Evolutionary conservation across 345 rosid genomes (phyloP), one percentile per base, ranked within the genome.

Genomic region (Eucalyptus erythrocorys): DNA sequence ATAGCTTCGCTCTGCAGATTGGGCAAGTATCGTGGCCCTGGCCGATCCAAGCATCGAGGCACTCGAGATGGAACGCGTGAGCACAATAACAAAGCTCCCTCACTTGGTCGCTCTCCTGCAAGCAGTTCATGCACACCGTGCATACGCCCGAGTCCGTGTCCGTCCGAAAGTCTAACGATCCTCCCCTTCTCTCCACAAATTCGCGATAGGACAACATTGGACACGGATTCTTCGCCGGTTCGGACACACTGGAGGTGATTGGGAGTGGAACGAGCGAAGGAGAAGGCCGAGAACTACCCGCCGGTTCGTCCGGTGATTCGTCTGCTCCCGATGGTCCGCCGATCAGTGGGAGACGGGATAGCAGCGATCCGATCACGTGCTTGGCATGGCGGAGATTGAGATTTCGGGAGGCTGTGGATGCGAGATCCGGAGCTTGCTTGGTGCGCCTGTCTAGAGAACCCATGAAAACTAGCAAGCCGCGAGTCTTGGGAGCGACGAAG

Each of bases 21-120:
- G 90, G 90, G 22, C 86, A 89, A 10, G 87, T 79, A 24, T 7
- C 85, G 43, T 86, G 88, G 24, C 71, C 90, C 48, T 51, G 84
- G 42, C 86, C 90, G 32, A 89, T 89, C 88, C 90, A 89, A 50
- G 61, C 87, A 27, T 86, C 88, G 47, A 89, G 85, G 88, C 90
- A 89, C 45, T 51, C 90, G 14, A 30, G 66, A 17, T 89, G 90
- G 34, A 71, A 89, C 71, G 55, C 71, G 48, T 89, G 90, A 22
- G 42, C 37, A 80, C 90, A 76, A 26, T 71, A 50, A 27, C 80
- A 53, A 14, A 68, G 90, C 88, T 86, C 76, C 86, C 90, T 86
- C 51, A 89, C 61, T 37, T 86, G 88, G 53, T 89, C 66, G 40
- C 47, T 48, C 27, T 9, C 37, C 61, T 27, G 88, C 68, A 86